Evolutionary conservation across 2,329 filamentous ascomycete genomes (phyloP).

Genomic region (Ceratocystis albifundus): DNA sequence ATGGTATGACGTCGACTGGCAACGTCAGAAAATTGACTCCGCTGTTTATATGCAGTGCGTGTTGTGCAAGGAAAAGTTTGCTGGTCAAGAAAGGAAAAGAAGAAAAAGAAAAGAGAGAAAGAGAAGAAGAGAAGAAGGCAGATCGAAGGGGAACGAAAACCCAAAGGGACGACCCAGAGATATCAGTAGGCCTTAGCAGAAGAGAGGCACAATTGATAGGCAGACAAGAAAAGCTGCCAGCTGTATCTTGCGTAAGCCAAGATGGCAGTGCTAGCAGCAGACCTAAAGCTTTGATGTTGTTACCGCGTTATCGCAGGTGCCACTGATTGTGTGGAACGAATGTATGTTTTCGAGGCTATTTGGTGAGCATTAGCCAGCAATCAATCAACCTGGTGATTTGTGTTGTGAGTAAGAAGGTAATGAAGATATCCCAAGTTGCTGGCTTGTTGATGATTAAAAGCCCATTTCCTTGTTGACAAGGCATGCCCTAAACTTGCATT

Average conservation of each 20-base stretch:
- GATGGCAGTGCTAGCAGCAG: slow-evolving; percentile 3
- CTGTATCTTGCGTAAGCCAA: slow-evolving; percentile 9
- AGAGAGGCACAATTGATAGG: neutral
- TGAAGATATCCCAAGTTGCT: neutral
- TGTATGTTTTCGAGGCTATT: no score
- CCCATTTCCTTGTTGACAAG: neutral
- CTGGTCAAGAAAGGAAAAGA: neutral
- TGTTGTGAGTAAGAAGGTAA: neutral
- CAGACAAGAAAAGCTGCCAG: neutral
- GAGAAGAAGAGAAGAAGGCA: neutral
- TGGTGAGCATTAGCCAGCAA: neutral
- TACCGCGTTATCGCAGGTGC: no score
- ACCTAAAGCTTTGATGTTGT: neutral
- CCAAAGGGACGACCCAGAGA: neutral
- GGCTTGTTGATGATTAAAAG: neutral
- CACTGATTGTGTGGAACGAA: no score
- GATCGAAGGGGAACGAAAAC: neutral
- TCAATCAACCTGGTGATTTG: neutral
- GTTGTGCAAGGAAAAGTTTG: neutral
- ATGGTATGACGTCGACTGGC: neutral
- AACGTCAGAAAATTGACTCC: neutral
- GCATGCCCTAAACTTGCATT: neutral
- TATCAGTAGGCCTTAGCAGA: neutral
- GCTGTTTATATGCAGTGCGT: neutral
- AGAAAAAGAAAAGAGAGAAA: neutral